Evolutionary conservation across 2,329 filamentous ascomycete species (phyloP), one percentile per base, ranked within the genome.

Genomic region (Salinomyces thailandicus): DNA sequence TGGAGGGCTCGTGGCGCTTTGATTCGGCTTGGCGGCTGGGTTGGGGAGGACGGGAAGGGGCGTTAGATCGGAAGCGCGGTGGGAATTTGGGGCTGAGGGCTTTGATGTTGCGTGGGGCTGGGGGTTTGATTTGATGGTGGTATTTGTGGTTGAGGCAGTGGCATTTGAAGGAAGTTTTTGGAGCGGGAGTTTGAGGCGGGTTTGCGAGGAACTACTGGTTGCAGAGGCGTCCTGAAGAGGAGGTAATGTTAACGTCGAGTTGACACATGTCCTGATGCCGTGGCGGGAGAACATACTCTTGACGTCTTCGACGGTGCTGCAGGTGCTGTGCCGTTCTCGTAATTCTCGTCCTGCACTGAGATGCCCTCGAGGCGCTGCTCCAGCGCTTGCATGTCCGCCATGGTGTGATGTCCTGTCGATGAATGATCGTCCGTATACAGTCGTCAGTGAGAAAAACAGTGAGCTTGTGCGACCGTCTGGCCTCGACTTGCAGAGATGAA

Each of bases 321-420:
- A 45, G 75, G 69, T 37, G 64, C 64, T 19, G 67, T 62, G 41
- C 85, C 56, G 22, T n/a, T 26, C 38, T 66, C 62, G 38, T 65
- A 80, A 56, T 89, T 93, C 63, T 94, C 87, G 56, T 95, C 87
- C 51, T 83, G 81, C 44, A 95, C 84, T 14, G 83, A 81, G 65
- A 95, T 75, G 62, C 79, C 80, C 76, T 94, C 86, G 56, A 96
- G 85, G 52, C 84, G 83, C 63, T 82, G 71, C 66, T 95, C 89
- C 31, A 96, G 71, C 35, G 76, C 77, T 50, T 83, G 76, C 41
- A 82, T 75, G 46, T 87, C 76, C 29, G 53, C 51, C 54, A 57
- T 57, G 27, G 11, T 30, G 14, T 9, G 14, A 30, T 7, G 14
- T n/a, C 11, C 11, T 8, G 11, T 12, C 27, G 14, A 15, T 30